Percentiles rank a stretch among this genome's conserved stretches.
Conservation (phyloP, 129 eudicot genomes). For the Calendula officinalis region DNA sequence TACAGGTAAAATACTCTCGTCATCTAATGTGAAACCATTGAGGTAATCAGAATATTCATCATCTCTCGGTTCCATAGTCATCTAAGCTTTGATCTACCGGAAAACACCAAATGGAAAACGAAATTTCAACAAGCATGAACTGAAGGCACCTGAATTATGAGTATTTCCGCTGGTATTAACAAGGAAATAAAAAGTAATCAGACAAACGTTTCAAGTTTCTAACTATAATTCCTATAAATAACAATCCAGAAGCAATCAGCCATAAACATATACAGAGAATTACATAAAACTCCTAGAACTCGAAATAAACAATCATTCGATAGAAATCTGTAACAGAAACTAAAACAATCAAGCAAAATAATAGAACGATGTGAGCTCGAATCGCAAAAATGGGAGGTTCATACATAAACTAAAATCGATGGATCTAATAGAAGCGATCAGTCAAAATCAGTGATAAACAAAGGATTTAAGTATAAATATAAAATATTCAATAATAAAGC, state of each 20-base stretch:
- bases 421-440: neutral
- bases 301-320: neutral
- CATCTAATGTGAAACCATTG: slow-evolving; percentile 38
- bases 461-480: neutral
- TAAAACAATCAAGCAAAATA: neutral
- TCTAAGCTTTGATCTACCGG: slow-evolving; percentile 17
- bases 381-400: neutral
- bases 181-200: neutral
- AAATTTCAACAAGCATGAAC: slow-evolving; percentile 9
- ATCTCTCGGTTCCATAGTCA: slow-evolving; percentile 59
- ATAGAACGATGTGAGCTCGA: neutral
- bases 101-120: slow-evolving; percentile 2
- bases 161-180: neutral
- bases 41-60: slow-evolving; percentile 36
- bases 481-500: neutral
- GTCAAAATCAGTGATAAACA: neutral
- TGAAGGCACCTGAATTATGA: slow-evolving; percentile 1
- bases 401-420: slow-evolving; percentile 11
- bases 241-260: neutral
- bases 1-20: slow-evolving; percentile 32
- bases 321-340: neutral
- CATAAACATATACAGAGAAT: neutral
- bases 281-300: neutral
- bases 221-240: slow-evolving; percentile 8
- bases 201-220: neutral